These are phyloP conservation scores for Fusarium foetens DNA, from an alignment of 2,329 filamentous ascomycete species.

Conservation along the genomic window DNA sequence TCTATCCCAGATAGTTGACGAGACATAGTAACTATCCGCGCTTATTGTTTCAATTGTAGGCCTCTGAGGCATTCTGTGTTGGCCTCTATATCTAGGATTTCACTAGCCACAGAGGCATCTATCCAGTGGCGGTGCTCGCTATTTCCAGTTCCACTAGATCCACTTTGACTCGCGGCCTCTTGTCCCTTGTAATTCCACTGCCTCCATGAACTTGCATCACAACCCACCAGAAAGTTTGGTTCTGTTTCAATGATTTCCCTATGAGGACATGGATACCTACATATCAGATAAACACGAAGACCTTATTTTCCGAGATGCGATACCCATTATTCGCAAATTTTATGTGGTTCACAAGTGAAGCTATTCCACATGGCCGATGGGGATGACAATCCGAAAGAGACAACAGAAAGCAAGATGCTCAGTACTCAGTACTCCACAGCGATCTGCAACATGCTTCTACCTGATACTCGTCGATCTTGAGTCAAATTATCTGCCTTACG, in stretches of 20 bases:
- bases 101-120: conserved; percentile 28
- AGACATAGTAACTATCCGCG: conserved; percentile 4
- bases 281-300: background rate
- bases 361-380: background rate
- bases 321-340: background rate
- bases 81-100: background rate
- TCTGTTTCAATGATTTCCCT: conserved; percentile 27
- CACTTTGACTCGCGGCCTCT: conserved; percentile 41
- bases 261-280: background rate
- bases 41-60: conserved; percentile 23
- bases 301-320: background rate
- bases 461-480: conserved; percentile 13
- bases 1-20: background rate
- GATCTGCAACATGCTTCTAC: conserved; percentile 31
- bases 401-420: conserved; percentile 6
- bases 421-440: conserved; percentile 18
- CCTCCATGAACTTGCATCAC: conserved; percentile 31
- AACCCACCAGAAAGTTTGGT: conserved; percentile 18
- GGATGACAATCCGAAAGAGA: background rate
- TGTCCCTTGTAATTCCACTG: conserved; percentile 37
- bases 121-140: conserved; percentile 27
- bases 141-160: conserved; percentile 31
- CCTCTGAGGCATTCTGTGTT: conserved; percentile 3
- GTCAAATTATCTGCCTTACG: conserved; percentile 5
- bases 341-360: conserved; percentile 4